Evolutionary conservation across 768 basidiomycete species (phyloP), one percentile per base, ranked within the genome.

Genomic region (Hebeloma cylindrosporum): DNA sequence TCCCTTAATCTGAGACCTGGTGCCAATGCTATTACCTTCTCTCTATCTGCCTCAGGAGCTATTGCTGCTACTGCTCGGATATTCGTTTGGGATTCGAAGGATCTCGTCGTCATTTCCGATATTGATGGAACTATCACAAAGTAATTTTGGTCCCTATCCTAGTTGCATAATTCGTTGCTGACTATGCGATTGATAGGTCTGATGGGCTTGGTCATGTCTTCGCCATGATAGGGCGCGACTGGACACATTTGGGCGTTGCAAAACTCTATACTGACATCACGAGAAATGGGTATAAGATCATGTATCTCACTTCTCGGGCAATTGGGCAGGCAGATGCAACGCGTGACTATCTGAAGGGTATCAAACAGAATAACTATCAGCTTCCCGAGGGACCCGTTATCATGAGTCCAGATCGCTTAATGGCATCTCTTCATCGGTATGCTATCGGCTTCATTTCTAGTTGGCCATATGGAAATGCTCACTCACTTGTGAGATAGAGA

Each of bases 51-150:
- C 3, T 83, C 88, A 1, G 89, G 90, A 4, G 77, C 75, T 1
- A 79, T 88, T 2, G 90, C 87, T 3, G 95, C 93, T 47, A 84
- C 93, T 2, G 91, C 96, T 14, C 78, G 93, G 4, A 89, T 99
- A 49, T 99, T 99, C 54, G 75, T 98, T 17, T 98, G 93, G 94
- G 90, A 97, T 45, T 79, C 83, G n/a, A 83, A 83, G 2, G 93
- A 96, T 58, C 75, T 78, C 2, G 80, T 99, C 16, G 88, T 99
- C 18, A 82, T 99, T 29, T 96, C 93, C 30, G 96, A 99, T 59
- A 98, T 99, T 49, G 96, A 99, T 59, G 96, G 96, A 5, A 99
- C 95, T 1, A 99, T 99, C 60, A 99, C 96, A 7, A 98, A 97
- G 93, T 95, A 52, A 17, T 80, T 59, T n/a, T n/a, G n/a, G n/a